Conservation (phyloP, 2,329 filamentous ascomycete species). For the Fusarium sp. region DNA sequence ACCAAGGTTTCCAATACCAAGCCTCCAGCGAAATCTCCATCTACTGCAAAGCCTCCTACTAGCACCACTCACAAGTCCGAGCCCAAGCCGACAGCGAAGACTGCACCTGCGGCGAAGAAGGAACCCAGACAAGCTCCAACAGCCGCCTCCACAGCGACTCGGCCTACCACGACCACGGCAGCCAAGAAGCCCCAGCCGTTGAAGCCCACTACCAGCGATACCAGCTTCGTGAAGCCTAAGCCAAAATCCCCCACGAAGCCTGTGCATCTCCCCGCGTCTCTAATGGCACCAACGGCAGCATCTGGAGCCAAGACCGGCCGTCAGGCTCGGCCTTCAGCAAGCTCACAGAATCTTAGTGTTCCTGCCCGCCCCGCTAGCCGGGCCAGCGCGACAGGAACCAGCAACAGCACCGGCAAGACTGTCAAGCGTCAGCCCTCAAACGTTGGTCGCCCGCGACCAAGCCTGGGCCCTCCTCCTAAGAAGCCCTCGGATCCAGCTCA, state of each 20-base stretch:
- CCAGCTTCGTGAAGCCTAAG: slow-evolving; percentile 67
- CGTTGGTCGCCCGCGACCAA: slow-evolving; percentile 60
- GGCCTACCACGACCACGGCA: slow-evolving; percentile 48
- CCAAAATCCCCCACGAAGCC: slow-evolving; percentile 76
- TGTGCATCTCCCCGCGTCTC: slow-evolving; percentile 71
- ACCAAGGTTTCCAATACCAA: slow-evolving; percentile 40
- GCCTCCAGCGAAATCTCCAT: slow-evolving; percentile 36
- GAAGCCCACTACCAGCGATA: slow-evolving; percentile 54
- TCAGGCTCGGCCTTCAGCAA: slow-evolving; percentile 48
- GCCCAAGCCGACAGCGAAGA: slow-evolving; percentile 48
- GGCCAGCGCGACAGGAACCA: slow-evolving; percentile 51
- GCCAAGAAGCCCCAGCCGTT: slow-evolving; percentile 58
- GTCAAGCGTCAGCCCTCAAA: slow-evolving; percentile 60
- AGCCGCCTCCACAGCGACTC: slow-evolving; percentile 41
- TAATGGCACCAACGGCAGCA: slow-evolving; percentile 76
- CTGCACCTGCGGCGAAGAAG: slow-evolving; percentile 48
- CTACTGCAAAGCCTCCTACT: slow-evolving; percentile 39
- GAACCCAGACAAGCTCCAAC: slow-evolving; percentile 46
- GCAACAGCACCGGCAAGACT: slow-evolving; percentile 42
- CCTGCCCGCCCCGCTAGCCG: slow-evolving; percentile 59
- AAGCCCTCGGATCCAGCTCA: slow-evolving; percentile 51
- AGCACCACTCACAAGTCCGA: slow-evolving; percentile 41
- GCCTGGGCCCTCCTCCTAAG: slow-evolving; percentile 69
- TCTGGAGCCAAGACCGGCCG: slow-evolving; percentile 68
- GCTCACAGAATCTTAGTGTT: slow-evolving; percentile 48